These are phyloP conservation scores for Lachnellula willkommii DNA, from an alignment of 2,329 filamentous ascomycete genomes.

Conservation along the genomic window DNA sequence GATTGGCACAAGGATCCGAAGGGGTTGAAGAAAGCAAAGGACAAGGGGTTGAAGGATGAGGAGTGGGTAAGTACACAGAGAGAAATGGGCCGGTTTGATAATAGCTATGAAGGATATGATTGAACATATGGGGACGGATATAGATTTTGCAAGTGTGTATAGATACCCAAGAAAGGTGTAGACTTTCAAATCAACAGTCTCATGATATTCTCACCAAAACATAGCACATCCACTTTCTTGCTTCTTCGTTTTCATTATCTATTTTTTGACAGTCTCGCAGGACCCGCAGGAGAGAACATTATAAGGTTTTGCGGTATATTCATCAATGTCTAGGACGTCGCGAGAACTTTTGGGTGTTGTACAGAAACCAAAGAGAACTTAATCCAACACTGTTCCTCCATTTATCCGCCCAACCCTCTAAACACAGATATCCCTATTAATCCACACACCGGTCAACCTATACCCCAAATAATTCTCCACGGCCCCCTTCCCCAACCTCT, in stretches of 20 bases:
- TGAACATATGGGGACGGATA: slow-evolving; percentile 12
- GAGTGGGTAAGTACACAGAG: slow-evolving; percentile 61
- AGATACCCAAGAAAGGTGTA: neutral
- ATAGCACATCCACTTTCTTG: too few relatives aligned
- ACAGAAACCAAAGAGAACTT: neutral
- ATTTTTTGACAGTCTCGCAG: too few relatives aligned
- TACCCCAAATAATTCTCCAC: slow-evolving; percentile 7
- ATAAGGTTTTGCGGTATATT: too few relatives aligned
- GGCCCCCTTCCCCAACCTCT: too few relatives aligned
- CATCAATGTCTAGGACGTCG: too few relatives aligned
- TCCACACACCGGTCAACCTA: neutral
- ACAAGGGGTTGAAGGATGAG: slow-evolving; percentile 51
- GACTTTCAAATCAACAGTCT: neutral
- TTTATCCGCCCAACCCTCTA: neutral
- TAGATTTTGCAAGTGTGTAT: slow-evolving; percentile 1
- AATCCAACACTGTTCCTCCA: neutral
- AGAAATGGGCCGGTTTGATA: slow-evolving; percentile 52
- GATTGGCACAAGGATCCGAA: slow-evolving; percentile 69
- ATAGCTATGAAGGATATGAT: slow-evolving; percentile 46
- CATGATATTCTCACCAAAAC: too few relatives aligned
- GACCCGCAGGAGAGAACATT: too few relatives aligned
- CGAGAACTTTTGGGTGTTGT: neutral
- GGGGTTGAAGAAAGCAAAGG: slow-evolving; percentile 53
- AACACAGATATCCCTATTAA: neutral
- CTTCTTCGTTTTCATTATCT: too few relatives aligned